Percentiles rank a stretch among this genome's conserved stretches.
phyloP scores from a whole-genome alignment of 73 alveolate species.

The Effrenium voratum region DNA sequence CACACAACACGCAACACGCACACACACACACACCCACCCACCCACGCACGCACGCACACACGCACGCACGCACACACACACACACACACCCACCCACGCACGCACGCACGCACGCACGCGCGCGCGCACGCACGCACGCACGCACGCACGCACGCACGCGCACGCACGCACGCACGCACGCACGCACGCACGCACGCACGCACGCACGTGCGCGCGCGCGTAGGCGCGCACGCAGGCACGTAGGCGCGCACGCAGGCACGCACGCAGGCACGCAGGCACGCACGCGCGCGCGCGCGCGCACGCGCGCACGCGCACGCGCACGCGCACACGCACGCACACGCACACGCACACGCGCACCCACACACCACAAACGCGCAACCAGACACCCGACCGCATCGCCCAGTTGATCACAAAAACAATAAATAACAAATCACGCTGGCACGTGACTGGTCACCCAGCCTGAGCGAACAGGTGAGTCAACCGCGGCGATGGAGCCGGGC shows the following conservation, averaged over 20 bases:
- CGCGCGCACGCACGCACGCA: conserved; percentile 6
- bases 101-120: conserved; percentile 10
- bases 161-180: background rate
- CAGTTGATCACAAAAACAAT: too few relatives aligned
- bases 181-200: conserved; percentile 45
- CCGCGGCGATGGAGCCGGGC: too few relatives aligned
- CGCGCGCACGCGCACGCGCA: too few relatives aligned
- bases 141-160: background rate
- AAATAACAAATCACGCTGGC: too few relatives aligned
- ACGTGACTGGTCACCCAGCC: too few relatives aligned
- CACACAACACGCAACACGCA: background rate
- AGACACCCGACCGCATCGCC: too few relatives aligned
- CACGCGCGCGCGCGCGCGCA: too few relatives aligned
- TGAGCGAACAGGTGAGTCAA: too few relatives aligned
- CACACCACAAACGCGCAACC: background rate
- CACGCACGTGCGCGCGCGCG: background rate
- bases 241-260: background rate
- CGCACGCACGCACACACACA: conserved; percentile 4
- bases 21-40: too few relatives aligned
- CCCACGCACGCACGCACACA: background rate
- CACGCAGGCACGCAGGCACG: background rate
- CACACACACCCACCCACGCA: conserved; percentile 1
- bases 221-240: background rate
- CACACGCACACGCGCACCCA: background rate
- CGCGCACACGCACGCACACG: background rate